Base-by-base conservation (phyloP, 441 rosid genomes). In the Sinapis alba region DNA sequence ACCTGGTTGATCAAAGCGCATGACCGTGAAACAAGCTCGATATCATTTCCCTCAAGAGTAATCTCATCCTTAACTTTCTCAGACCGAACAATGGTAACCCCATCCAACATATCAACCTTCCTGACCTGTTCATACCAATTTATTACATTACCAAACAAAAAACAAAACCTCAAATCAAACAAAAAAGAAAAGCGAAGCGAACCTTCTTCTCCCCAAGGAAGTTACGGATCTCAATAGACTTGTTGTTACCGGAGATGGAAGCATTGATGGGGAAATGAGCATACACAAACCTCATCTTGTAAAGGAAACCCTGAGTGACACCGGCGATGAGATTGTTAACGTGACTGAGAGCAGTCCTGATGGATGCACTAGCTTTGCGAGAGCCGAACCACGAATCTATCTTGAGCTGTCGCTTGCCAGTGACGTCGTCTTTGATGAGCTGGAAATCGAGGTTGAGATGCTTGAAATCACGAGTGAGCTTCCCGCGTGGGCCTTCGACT, bases 21-120 rank as follows among this genome's bases (percentile, higher is more conserved):
- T 3, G 97, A 93, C 7, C 94, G 77, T 1, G 98, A 93, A 8
- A 93, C 96, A 0, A 88, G 81, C 61, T 93, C 97, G 26, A 93
- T 88, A 62, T 93, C 97, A 71, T 81, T 89, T 5, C 94, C 94
- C 50, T 87, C 92, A 57, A 87, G 76, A 6, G 84, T n/a, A 1
- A 93, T 81, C 73, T 93, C 97, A 78, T 93, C 98, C 82, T 91
- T 93, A 6, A 93, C 96, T 81, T 89, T 93, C 73, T 91, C 97
- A 1, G 97, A 93, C 5, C 97, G 88, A 9, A 84, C 27, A 76
- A 93, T 84, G 15, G 79, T 72, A 3, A 93, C 98, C 8, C 96
- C 98, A 0, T 91, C 87, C 53, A 93, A 85, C 97, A 93, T 91
- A 47, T 88, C 96, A 15, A 91, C 98, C 71, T 89, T 93, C 78